phyloP scores from a whole-genome alignment of 192 early-diverging fungal species.

The Coemansia sp. region DNA sequence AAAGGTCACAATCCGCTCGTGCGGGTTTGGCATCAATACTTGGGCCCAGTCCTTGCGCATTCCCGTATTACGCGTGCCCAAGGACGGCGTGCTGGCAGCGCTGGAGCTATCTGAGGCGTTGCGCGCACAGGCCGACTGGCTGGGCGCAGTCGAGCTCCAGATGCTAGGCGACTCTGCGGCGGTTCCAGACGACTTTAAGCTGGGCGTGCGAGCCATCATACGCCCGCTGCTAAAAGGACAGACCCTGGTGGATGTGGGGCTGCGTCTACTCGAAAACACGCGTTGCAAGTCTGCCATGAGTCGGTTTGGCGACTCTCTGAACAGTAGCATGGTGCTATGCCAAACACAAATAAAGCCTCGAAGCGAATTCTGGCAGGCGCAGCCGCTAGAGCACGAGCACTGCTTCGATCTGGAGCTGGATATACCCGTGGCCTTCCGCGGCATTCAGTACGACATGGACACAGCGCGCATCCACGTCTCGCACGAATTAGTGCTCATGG shows the following conservation, averaged over 20 bases:
- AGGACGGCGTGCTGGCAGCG: conserved; percentile 18
- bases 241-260: conserved; percentile 31
- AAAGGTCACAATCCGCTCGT: conserved; percentile 28
- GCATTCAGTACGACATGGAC: conserved; percentile 42
- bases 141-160: conserved; percentile 42
- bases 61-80: conserved; percentile 35
- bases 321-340: conserved; percentile 13
- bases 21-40: conserved; percentile 48
- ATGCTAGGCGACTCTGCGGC: conserved; percentile 26
- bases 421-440: conserved; percentile 26
- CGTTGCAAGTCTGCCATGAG: conserved; percentile 15
- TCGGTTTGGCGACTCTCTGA: conserved; percentile 28
- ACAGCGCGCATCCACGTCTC: conserved; percentile 18
- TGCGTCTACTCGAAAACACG: conserved; percentile 33
- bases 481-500: conserved; percentile 47
- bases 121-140: conserved; percentile 44
- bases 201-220: conserved; percentile 24
- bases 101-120: conserved; percentile 19
- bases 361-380: not conserved
- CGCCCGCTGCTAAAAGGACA: conserved; percentile 40
- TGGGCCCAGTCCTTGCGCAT: conserved; percentile 40
- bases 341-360: conserved; percentile 3
- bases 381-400: conserved; percentile 29
- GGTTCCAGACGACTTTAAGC: conserved; percentile 26
- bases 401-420: conserved; percentile 25